Percentiles rank a stretch among this genome's conserved stretches.
These are phyloP conservation scores for Stramenopiles sp. DNA, from an alignment of 352 stramenopile species.

Conservation along the genomic window DNA sequence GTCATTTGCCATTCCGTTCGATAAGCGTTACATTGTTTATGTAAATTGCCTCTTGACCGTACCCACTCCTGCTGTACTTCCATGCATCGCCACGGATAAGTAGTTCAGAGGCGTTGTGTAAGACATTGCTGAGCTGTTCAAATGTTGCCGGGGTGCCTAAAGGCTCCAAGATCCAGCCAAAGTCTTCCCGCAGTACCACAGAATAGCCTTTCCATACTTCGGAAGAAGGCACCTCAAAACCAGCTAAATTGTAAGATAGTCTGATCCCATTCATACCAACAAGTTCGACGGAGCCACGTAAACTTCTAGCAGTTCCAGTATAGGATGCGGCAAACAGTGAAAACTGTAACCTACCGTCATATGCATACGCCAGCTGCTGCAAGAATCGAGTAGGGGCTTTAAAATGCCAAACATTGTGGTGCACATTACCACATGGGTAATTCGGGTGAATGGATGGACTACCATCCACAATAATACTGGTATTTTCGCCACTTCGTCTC, in stretches of 20 bases:
- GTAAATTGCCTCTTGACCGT: slow-evolving; percentile 45
- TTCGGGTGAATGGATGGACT: slow-evolving; percentile 29
- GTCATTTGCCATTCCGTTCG: neutral
- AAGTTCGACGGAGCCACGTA: slow-evolving; percentile 37
- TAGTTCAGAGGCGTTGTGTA: slow-evolving; percentile 27
- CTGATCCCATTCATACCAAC: slow-evolving; percentile 24
- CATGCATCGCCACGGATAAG: slow-evolving; percentile 46
- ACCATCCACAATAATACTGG: slow-evolving; percentile 27
- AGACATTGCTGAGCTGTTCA: slow-evolving; percentile 25
- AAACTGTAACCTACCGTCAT: slow-evolving; percentile 43
- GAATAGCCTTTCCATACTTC: slow-evolving; percentile 41
- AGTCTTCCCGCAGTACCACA: slow-evolving; percentile 43
- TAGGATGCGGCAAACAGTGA: slow-evolving; percentile 41
- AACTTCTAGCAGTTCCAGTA: slow-evolving; percentile 35
- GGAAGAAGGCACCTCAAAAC: slow-evolving; percentile 31
- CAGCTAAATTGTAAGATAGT: slow-evolving; percentile 34
- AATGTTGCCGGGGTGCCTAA: slow-evolving; percentile 24
- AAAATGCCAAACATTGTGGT: slow-evolving; percentile 46
- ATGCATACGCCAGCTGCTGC: slow-evolving; percentile 27
- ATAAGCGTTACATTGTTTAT: slow-evolving; percentile 34
- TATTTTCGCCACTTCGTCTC: slow-evolving; percentile 17
- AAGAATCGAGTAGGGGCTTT: slow-evolving; percentile 28
- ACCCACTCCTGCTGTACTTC: slow-evolving; percentile 24
- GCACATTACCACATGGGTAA: slow-evolving; percentile 42
- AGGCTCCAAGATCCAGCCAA: slow-evolving; percentile 43